A percentile compares a stretch with the other conserved stretches of the same genome.
Evolutionary conservation across 2,329 filamentous ascomycete genomes (phyloP).

Genomic region (Fusarium sacchari): DNA sequence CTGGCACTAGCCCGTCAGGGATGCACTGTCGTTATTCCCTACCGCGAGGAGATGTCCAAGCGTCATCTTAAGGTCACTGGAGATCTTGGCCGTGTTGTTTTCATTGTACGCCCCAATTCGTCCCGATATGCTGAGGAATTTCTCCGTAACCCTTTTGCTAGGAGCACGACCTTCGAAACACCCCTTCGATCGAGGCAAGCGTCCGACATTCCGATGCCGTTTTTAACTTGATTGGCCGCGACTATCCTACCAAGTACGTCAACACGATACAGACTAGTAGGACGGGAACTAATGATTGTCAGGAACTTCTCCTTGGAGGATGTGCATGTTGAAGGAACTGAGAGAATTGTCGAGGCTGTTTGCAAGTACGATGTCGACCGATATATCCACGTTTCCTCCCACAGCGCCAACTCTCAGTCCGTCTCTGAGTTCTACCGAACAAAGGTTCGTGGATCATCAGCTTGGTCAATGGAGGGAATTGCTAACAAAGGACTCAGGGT

Average conservation of each 20-base stretch:
- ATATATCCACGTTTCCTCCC: constrained; percentile 95
- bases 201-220: constrained; percentile 97
- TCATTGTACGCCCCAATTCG: constrained; percentile 69
- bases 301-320: constrained; percentile 95
- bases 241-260: constrained; percentile 91
- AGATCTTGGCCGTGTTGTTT: constrained; percentile 88
- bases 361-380: constrained; percentile 98
- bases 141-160: constrained; percentile 50
- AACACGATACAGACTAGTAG: neutral
- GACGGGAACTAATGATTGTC: constrained; percentile 28
- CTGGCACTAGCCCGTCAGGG: constrained; percentile 78
- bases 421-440: constrained; percentile 89
- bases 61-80: constrained; percentile 96
- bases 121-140: neutral
- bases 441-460: constrained; percentile 67
- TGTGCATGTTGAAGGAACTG: constrained; percentile 90
- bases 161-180: constrained; percentile 97
- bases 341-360: constrained; percentile 91
- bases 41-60: constrained; percentile 97
- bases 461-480: neutral
- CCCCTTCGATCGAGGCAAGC: constrained; percentile 93
- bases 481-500: constrained; percentile 60
- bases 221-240: constrained; percentile 93
- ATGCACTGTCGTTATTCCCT: constrained; percentile 93
- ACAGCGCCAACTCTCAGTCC: constrained; percentile 85